Evolutionary conservation across 441 rosid species (phyloP).

Genomic region (Pelargonium fulgidum): DNA sequence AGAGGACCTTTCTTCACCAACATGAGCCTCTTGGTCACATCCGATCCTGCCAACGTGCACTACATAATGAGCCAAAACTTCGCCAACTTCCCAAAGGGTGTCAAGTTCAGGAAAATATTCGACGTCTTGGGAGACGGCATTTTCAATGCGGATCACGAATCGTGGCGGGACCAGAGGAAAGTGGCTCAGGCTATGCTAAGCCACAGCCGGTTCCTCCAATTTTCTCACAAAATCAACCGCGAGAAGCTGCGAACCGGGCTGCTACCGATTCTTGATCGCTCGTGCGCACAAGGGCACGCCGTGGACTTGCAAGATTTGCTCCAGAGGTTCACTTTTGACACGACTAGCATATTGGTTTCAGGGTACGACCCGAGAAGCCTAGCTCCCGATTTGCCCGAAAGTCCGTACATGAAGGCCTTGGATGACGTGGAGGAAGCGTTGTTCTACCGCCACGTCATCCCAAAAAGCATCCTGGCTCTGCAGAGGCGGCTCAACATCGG

Average conservation of each 20-base stretch:
- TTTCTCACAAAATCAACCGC: conserved; percentile 28
- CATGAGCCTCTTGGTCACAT: neutral
- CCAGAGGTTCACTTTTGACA: conserved; percentile 26
- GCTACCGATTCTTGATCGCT: conserved; percentile 21
- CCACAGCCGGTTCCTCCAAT: conserved; percentile 28
- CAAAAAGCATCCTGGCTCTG: conserved; percentile 20
- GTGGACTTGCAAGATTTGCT: conserved; percentile 26
- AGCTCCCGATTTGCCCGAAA: conserved; percentile 7
- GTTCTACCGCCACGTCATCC: conserved; percentile 24
- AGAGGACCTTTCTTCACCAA: conserved; percentile 18
- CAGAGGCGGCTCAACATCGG: conserved; percentile 25
- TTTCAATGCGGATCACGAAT: neutral
- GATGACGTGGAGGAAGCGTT: conserved; percentile 32
- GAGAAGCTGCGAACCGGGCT: conserved; percentile 32
- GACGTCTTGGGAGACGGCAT: neutral
- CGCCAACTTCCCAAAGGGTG: neutral
- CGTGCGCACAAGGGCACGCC: neutral
- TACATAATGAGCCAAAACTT: neutral
- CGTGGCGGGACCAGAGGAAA: conserved; percentile 21
- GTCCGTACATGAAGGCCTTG: conserved; percentile 21
- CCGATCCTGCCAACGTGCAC: neutral
- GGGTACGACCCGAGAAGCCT: conserved; percentile 25
- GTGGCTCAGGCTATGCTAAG: conserved; percentile 31
- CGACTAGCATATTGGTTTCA: conserved; percentile 18
- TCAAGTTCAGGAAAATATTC: neutral